Evolutionary conservation across 164 flowering plant species (phyloP).

Genomic region (Macadamia integrifolia): DNA sequence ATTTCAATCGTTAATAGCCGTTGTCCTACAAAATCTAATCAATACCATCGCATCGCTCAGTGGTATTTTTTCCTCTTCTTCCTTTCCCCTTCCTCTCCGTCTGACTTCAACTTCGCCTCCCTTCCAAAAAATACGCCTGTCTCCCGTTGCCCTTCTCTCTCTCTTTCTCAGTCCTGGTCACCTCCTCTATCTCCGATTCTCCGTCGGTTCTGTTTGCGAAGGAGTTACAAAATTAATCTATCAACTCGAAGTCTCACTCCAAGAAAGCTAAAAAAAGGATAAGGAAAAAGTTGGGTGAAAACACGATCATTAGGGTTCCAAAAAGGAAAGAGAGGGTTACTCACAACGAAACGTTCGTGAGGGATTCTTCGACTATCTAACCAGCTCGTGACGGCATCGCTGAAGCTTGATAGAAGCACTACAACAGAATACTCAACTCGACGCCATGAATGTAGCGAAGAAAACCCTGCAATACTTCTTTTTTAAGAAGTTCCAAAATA

Average conservation of each 20-base stretch:
- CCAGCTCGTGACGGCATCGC: not conserved
- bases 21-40: too few relatives aligned
- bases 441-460: not conserved
- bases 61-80: not conserved
- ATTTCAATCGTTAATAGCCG: too few relatives aligned
- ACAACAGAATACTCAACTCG: slow-evolving; percentile 2
- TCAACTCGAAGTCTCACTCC: too few relatives aligned
- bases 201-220: too few relatives aligned
- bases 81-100: not conserved
- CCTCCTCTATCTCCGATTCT: too few relatives aligned
- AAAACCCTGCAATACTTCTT: not conserved
- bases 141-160: not conserved
- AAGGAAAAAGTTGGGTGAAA: not conserved
- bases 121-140: not conserved
- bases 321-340: not conserved
- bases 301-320: slow-evolving; percentile 2
- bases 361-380: not conserved
- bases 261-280: too few relatives aligned
- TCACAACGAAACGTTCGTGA: slow-evolving; percentile 2
- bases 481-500: too few relatives aligned
- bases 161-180: not conserved
- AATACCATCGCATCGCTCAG: too few relatives aligned
- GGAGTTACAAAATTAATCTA: too few relatives aligned
- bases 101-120: not conserved
- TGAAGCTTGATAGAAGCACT: not conserved